Conservation (phyloP, 768 basidiomycete species). For the Russula olivacea region DNA sequence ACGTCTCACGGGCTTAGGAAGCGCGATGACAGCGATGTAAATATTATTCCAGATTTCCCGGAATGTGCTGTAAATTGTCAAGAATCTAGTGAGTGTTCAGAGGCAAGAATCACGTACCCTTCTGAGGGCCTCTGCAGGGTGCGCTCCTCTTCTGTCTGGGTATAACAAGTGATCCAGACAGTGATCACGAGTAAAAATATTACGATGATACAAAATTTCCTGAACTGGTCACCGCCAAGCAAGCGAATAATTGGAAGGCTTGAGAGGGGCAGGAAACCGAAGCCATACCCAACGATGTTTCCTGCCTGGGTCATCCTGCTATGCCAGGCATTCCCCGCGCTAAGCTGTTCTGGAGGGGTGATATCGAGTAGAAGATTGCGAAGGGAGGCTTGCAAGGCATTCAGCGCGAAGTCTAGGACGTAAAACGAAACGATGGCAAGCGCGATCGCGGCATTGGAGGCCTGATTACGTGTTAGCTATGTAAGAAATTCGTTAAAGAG, state of each 20-base stretch:
- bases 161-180: conserved; percentile 85
- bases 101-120: conserved; percentile 18
- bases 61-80: conserved; percentile 41
- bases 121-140: conserved; percentile 39
- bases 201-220: conserved; percentile 89
- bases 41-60: conserved; percentile 79
- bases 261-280: conserved; percentile 87
- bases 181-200: conserved; percentile 72
- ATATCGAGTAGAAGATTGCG: conserved; percentile 92
- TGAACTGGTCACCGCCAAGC: conserved; percentile 88
- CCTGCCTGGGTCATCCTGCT: conserved; percentile 95
- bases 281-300: conserved; percentile 90
- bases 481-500: conserved; percentile 9
- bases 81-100: conserved; percentile 8
- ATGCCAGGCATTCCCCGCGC: conserved; percentile 96
- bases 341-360: conserved; percentile 82
- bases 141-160: conserved; percentile 73
- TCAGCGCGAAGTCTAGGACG: conserved; percentile 93
- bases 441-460: conserved; percentile 64
- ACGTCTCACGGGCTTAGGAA: conserved; percentile 78
- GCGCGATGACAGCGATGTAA: conserved; percentile 57
- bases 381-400: conserved; percentile 88
- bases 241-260: conserved; percentile 69
- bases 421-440: conserved; percentile 91
- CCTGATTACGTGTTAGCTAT: conserved; percentile 37